Base-by-base conservation (phyloP, 805 yeast genomes). In the Pichia ethanolica region DNA sequence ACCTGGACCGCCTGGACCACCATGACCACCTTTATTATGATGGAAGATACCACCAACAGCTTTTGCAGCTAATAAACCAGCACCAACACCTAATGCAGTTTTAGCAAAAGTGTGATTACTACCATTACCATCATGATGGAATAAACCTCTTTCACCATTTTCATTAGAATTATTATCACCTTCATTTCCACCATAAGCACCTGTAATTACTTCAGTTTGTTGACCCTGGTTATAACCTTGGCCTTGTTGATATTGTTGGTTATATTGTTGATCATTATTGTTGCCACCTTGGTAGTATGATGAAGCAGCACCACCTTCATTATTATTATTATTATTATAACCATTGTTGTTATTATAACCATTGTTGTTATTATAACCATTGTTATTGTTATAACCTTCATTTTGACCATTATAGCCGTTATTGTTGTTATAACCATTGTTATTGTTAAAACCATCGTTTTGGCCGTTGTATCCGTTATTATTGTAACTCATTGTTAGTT, bases 1-100 rank as follows among this genome's bases (percentile, higher is more conserved):
- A 25, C 48, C 42, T 9, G 12, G 12, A 7, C 35, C 35, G 10
- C 35, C 35, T 33, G 35, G 35, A 13, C 44, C n/a, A 13, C 45
- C 45, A 35, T n/a, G 8, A 28, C n/a, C 35, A 4, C 35, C 26
- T 13, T n/a, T 11, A 28, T 20, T 12, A 27, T 36, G 41, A 35
- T 40, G 35, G 32, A 27, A 26, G 26, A 44, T 36, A 13, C 26
- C 25, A 26, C 20, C 39, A 5, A 42, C 48, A 11, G 30, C 43
- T 8, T 45, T 49, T 0, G 52, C 52, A 5, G 48, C 39, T 35
- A 49, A n/a, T 2, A 49, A 33, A n/a, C 52, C 52, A 20, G 45
- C 48, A 4, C 35, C 45, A 3, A 49, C 48, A 30, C 52, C 52
- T 36, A 45, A 11, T 26, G 41, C 45, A 2, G 52, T 49, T 10